These are phyloP conservation scores for Berberis thunbergii DNA, from an alignment of 164 flowering plant species.

Conservation along the genomic window DNA sequence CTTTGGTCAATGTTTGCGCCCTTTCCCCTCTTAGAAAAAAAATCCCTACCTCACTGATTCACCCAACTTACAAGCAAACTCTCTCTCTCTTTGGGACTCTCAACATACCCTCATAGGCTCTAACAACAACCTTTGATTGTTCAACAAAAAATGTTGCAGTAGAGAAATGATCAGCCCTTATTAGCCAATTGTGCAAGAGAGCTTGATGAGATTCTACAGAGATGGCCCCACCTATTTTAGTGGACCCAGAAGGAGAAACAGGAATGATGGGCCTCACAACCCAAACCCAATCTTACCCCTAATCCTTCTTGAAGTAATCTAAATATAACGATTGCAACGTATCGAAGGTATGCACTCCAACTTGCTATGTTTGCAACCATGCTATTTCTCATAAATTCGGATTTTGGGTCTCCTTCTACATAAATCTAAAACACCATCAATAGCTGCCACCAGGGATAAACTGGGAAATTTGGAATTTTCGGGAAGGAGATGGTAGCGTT, in stretches of 20 bases:
- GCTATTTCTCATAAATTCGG: slow-evolving; percentile 17
- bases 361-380: slow-evolving; percentile 23
- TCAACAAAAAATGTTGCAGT: slow-evolving; percentile 19
- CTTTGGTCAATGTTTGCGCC: neutral
- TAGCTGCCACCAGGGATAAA: slow-evolving; percentile 25
- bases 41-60: neutral
- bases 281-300: slow-evolving; percentile 9
- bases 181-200: neutral
- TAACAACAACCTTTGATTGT: neutral
- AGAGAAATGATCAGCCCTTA: slow-evolving; percentile 4
- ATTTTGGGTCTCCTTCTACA: slow-evolving; percentile 21
- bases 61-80: neutral
- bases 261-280: slow-evolving; percentile 6
- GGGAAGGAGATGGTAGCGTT: slow-evolving; percentile 12
- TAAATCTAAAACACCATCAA: slow-evolving; percentile 21
- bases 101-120: slow-evolving; percentile 8
- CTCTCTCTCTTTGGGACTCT: neutral
- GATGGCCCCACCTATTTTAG: slow-evolving; percentile 8
- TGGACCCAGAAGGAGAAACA: neutral
- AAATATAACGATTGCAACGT: slow-evolving; percentile 23
- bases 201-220: slow-evolving; percentile 1
- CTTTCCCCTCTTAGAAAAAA: neutral
- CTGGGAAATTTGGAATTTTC: slow-evolving; percentile 27
- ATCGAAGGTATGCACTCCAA: slow-evolving; percentile 31
- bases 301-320: slow-evolving; percentile 5